Base-by-base conservation (phyloP, 768 basidiomycete species). In the Flagelloscypha sp. region DNA sequence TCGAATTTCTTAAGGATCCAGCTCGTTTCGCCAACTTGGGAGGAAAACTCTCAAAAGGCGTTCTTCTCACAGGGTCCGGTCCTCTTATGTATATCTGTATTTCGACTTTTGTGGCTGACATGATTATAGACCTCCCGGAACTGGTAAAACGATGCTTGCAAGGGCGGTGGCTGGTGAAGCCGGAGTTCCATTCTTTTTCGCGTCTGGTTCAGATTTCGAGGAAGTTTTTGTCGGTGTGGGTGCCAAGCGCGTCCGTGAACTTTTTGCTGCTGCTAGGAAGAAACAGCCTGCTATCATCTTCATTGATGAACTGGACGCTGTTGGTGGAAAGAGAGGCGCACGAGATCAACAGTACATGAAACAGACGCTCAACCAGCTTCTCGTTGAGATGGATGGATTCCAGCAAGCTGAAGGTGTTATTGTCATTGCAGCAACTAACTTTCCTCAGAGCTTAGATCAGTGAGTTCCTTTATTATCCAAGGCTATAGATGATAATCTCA, bases 331-430 rank as follows among this genome's bases (percentile, higher is more conserved):
- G 58, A 79, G 92, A 29, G 84, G 76, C 47, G 76, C 72, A 41
- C 74, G 83, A 38, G 84, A 88, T 44, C 82, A 90, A 57, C 82
- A 85, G 50, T 86, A 88, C 60, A 77, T 87, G 79, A 89, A 88
- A 48, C 87, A 89, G 57, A 92, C 95, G 0, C 68, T 99, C 30
- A 99, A 99, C 50, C 94, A 98, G 58, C 72, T 99, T 11, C 71
- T 99, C 33, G 88, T 93, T 25, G 95, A 99, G 57, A 83, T 98
- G 74, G 95, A 99, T 50, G 95, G 95, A 2, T 99, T 99, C 66
- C 67, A 82, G 53, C 87, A 92, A 54, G 76, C 70, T 19, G 90
- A 98, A 57, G 94, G 92, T 18, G 77, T 99, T 45, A 90, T 98
- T 40, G 85, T 97, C 42, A 88, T 97, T 39, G 93, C 86, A 21